phyloP scores from a whole-genome alignment of 306 rosid species.

The Glycyrrhiza uralensis region DNA sequence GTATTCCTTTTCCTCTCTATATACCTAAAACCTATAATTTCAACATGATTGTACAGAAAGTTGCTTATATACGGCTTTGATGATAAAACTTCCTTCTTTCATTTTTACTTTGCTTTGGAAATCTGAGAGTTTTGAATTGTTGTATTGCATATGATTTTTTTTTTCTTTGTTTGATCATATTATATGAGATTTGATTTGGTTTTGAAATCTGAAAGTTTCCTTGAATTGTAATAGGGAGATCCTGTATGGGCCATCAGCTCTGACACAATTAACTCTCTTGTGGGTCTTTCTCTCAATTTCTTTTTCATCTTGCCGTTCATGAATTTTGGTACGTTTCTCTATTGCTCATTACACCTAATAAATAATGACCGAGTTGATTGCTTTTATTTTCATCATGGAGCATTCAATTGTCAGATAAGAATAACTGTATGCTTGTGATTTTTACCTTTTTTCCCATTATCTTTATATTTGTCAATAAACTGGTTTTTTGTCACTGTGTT shows the following conservation, averaged over 20 bases:
- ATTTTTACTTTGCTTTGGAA: background rate
- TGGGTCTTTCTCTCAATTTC: conserved; percentile 85
- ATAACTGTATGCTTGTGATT: background rate
- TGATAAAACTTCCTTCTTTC: background rate
- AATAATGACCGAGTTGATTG: background rate
- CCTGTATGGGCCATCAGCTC: conserved; percentile 93
- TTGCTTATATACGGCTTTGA: background rate
- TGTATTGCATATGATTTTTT: background rate
- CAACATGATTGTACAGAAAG: background rate
- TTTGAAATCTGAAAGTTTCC: conserved; percentile 22
- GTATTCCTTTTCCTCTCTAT: background rate
- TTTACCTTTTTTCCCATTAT: background rate
- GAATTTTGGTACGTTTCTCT: conserved; percentile 62
- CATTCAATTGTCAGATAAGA: conserved; percentile 3
- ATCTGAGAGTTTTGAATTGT: background rate
- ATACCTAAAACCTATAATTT: background rate
- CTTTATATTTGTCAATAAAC: background rate
- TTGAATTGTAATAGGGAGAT: conserved; percentile 64
- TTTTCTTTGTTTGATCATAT: background rate
- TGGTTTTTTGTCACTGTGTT: background rate
- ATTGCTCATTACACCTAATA: background rate
- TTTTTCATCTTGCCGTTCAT: conserved; percentile 72
- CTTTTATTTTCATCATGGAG: background rate
- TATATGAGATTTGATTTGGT: conserved; percentile 3
- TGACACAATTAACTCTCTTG: conserved; percentile 64